Evolutionary conservation across 495 filamentous ascomycete genomes (phyloP).

Genomic region (Ramalina peruviana): DNA sequence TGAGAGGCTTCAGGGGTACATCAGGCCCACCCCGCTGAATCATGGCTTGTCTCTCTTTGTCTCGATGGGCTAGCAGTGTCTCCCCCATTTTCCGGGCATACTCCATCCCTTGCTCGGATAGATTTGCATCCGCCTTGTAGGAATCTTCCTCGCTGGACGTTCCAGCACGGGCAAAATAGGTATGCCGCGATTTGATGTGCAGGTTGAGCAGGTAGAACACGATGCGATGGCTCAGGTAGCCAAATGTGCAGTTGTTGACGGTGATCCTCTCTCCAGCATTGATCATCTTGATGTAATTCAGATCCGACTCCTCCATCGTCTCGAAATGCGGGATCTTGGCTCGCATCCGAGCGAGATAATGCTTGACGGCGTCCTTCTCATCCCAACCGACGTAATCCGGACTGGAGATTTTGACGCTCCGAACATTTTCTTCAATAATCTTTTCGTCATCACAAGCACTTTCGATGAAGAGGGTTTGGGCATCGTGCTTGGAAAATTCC

Average conservation of each 20-base stretch:
- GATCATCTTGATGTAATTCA: conserved; percentile 99
- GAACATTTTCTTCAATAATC: conserved; percentile 94
- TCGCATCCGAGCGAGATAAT: conserved; percentile 79
- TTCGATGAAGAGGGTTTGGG: conserved; percentile 94
- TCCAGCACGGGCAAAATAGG: conserved; percentile 81
- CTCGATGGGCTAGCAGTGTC: conserved; percentile 63
- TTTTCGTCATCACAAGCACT: conserved; percentile 84
- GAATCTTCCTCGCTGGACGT: conserved; percentile 64
- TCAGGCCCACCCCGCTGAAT: conserved; percentile 54
- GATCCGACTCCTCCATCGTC: conserved; percentile 83
- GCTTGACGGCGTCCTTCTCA: conserved; percentile 76
- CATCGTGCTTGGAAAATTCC: conserved; percentile 91
- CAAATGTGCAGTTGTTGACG: conserved; percentile 91
- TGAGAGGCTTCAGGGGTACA: conserved; percentile 61
- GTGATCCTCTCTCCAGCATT: conserved; percentile 87
- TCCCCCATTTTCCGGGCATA: conserved; percentile 85
- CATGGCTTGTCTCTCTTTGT: conserved; percentile 57
- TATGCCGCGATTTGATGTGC: conserved; percentile 85
- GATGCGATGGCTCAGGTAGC: conserved; percentile 88
- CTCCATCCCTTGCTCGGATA: conserved; percentile 68
- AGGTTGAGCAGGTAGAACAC: conserved; percentile 97
- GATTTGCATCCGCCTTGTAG: conserved; percentile 76
- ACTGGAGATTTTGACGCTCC: conserved; percentile 95
- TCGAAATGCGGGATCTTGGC: conserved; percentile 91
- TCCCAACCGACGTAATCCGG: conserved; percentile 77